Conservation (phyloP, 371 early-diverging fungal genomes). For the Mortierella polycephala region DNA sequence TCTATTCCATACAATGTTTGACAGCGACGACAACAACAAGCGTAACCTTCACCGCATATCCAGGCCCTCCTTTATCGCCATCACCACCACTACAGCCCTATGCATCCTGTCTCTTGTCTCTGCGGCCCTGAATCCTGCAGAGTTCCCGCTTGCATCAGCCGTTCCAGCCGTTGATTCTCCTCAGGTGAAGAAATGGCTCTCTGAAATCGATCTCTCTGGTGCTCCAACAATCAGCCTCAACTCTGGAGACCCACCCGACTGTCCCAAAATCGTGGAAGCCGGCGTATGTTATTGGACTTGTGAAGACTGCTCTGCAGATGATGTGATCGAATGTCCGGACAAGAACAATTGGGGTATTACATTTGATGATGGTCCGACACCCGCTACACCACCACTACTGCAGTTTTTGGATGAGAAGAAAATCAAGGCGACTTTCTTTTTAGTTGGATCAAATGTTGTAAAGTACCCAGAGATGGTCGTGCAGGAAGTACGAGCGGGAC, state of each 20-base stretch:
- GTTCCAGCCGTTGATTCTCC: slow-evolving; percentile 18
- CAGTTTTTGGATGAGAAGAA: slow-evolving; percentile 57
- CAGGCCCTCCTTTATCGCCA: neutral
- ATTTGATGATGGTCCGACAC: slow-evolving; percentile 54
- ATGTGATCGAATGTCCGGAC: slow-evolving; percentile 48
- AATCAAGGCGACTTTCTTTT: slow-evolving; percentile 75
- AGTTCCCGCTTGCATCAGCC: slow-evolving; percentile 2
- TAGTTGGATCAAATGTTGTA: slow-evolving; percentile 62
- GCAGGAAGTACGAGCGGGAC: slow-evolving; percentile 20
- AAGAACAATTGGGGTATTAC: slow-evolving; percentile 48
- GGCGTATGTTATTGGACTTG: slow-evolving; percentile 49
- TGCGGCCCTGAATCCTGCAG: neutral
- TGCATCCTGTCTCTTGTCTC: neutral
- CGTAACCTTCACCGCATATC: too few relatives aligned
- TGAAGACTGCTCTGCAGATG: slow-evolving; percentile 39
- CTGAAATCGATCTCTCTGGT: slow-evolving; percentile 29
- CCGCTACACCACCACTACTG: slow-evolving; percentile 59
- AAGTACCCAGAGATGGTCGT: slow-evolving; percentile 58
- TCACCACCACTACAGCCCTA: neutral
- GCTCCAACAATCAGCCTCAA: slow-evolving; percentile 22
- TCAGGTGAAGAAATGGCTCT: slow-evolving; percentile 34
- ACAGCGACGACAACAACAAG: too few relatives aligned
- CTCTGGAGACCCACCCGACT: slow-evolving; percentile 29
- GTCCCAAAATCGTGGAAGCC: slow-evolving; percentile 9
- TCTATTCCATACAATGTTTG: too few relatives aligned